A percentile compares a stretch with the other conserved stretches of the same genome.
Conservation (phyloP, 2,329 filamentous ascomycete genomes). For the Botryotinia convoluta region DNA sequence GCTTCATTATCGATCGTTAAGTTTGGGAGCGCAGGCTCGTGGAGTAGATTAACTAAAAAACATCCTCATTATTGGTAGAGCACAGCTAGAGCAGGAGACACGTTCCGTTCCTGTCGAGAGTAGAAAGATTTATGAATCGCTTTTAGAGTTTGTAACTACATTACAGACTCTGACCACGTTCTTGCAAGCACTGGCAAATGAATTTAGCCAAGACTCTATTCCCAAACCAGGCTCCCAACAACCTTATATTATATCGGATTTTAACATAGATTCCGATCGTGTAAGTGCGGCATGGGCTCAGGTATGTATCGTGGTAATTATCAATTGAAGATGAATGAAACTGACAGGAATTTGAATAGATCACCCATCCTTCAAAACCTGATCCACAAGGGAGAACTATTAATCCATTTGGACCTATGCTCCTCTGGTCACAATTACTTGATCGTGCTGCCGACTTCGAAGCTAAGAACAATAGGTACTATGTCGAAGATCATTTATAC, state of each 20-base stretch:
- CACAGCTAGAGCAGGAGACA: slow-evolving; percentile 18
- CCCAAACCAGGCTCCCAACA: neutral
- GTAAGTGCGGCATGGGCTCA: slow-evolving; percentile 1
- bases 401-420: neutral
- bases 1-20: slow-evolving; percentile 25
- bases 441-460: slow-evolving; percentile 36
- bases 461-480: slow-evolving; percentile 4
- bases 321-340: neutral
- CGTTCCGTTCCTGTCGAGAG: neutral
- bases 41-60: slow-evolving; percentile 17
- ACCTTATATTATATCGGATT: neutral
- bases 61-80: slow-evolving; percentile 7
- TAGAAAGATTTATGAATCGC: neutral
- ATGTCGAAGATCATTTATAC: slow-evolving; percentile 27
- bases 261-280: slow-evolving; percentile 11
- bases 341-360: slow-evolving; percentile 4
- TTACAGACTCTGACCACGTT: neutral
- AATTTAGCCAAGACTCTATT: slow-evolving; percentile 1
- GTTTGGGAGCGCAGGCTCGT: neutral
- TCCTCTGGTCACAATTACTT: slow-evolving; percentile 24
- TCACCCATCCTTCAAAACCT: neutral
- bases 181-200: slow-evolving; percentile 7
- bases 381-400: neutral
- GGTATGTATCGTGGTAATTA: neutral
- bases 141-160: neutral